Base-by-base conservation (phyloP, 2,329 filamentous ascomycete species). In the Cyclaneusma minus region DNA sequence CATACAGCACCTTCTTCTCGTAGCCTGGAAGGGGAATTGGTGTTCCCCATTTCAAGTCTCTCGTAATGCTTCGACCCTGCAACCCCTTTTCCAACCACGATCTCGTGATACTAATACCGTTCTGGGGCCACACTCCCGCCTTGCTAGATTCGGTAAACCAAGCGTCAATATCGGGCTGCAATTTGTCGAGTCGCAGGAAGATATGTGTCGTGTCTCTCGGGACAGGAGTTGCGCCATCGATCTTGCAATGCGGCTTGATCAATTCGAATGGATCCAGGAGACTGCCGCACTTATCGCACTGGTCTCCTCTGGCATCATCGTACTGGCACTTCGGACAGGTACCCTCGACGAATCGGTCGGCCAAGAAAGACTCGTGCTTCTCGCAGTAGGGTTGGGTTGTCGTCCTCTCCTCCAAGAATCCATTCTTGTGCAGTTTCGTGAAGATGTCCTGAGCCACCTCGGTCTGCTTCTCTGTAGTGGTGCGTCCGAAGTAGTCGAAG, bases 401-500 rank as follows among this genome's bases (percentile, higher is more conserved):
- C 31, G 75, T 79, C 37, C 80, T 69, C 62, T 95, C 84, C 50
- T 85, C 77, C 31, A 95, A 63, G 46, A 73, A 92, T 15, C 80
- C 83, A 43, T 93, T 93, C 36, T 89, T 67, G 56, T 84, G 65
- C n/a, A 98, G 68, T 49, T 84, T 75, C 29, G 62, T 59, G 54
- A 95, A 95, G 38, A 95, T 85, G 36, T 81, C 71, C 54, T 95
- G 89, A 7, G 85, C 81, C 42, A 98, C 95, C 39, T 83, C 69
- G 13, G 84, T 94, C 54, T 95, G 89, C 43, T 89, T 69, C 29
- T 68, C 55, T 11, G 87, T 95, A 3, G 85, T 83, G 4, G 89
- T 95, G 32, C 85, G 77, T 35, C 85, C 89, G 48, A 95, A 98
- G 52, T 85, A 76, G 55, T 95, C 87, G 48, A 95, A 95, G 31